Percentiles rank a stretch among this genome's conserved stretches.
These are phyloP conservation scores for Cicer chorassanicum DNA, from an alignment of 306 rosid species.

Conservation along the genomic window DNA sequence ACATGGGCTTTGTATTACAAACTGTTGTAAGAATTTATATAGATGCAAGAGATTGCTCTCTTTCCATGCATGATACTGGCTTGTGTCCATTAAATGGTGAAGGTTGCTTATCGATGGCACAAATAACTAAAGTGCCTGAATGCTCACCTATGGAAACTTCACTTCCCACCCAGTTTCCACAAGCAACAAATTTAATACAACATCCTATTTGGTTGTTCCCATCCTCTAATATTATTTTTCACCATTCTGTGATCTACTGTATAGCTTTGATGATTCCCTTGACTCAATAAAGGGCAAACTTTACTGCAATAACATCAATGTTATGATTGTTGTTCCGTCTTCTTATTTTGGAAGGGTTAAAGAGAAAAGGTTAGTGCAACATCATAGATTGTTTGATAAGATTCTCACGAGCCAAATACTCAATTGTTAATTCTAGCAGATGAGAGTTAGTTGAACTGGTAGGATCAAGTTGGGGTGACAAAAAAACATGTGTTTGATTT, in stretches of 20 bases:
- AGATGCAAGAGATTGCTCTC: slow-evolving; percentile 10
- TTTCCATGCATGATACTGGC: slow-evolving; percentile 24
- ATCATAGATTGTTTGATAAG: not conserved
- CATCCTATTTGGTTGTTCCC: slow-evolving; percentile 7
- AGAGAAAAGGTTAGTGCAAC: not conserved
- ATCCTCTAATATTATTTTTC: not conserved
- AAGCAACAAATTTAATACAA: not conserved
- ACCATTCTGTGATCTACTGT: slow-evolving; percentile 14
- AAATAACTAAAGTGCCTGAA: not conserved
- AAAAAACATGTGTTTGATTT: slow-evolving; percentile 14
- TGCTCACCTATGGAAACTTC: slow-evolving; percentile 11
- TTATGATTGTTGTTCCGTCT: slow-evolving; percentile 6
- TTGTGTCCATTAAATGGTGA: slow-evolving; percentile 1
- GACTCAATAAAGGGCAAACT: not conserved
- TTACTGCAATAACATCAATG: slow-evolving; percentile 17
- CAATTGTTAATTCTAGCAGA: not conserved
- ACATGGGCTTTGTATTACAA: slow-evolving; percentile 2
- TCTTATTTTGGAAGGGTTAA: slow-evolving; percentile 11
- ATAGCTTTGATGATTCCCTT: not conserved
- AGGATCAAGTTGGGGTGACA: not conserved
- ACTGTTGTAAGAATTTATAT: slow-evolving; percentile 8
- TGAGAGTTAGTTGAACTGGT: not conserved
- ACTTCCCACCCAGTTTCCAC: slow-evolving; percentile 6
- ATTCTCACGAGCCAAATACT: slow-evolving; percentile 25
- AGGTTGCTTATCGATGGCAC: not conserved